Base-by-base conservation (phyloP, 1,284 basidiomycete genomes). In the Tremellales sp. region DNA sequence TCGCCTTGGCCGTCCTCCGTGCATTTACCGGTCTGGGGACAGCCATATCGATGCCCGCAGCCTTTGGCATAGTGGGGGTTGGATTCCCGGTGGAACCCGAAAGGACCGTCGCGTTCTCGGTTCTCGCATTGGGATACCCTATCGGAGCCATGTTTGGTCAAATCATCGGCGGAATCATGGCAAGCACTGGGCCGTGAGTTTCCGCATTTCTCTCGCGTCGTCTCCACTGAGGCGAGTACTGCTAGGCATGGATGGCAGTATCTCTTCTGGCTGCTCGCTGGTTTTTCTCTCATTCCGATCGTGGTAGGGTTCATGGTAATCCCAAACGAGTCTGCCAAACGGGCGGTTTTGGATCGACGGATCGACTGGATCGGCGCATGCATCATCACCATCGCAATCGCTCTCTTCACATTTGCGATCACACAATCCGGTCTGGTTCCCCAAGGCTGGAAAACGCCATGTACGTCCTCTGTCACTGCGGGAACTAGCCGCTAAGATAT, bases 61-160 rank as follows among this genome's bases (percentile, higher is more conserved):
- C 55, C 1, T 66, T 68, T 21, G 66, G 66, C 18, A 64, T 68
- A 41, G 48, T 65, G 18, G 66, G 64, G 28, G 57, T 62, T n/a
- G 63, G 56, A 1, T 64, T 65, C 44, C 45, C 47, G 16, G 46
- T 56, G 5, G 62, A 66, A 40, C 61, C 60, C 2, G 56, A 48
- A 25, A 47, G 65, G 22, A 65, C 65, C 1, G 60, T 68, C 31
- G 62, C 62, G 8, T 68, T 65, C 40, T 53, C 62, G 2, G 50
- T 50, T n/a, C 54, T 65, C 33, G 60, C 57, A 25, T 42, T 63
- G 12, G 61, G 61, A 18, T 58, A 57, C 38, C 61, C 65, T 7
- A 41, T 65, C 18, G 60, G 60, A 8, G 49, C 54, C 3, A 49
- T 45, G 9, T 47, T 57, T 22, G 60, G 59, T 34, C 47, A 54